Evolutionary conservation across 331 rosid species (phyloP).

Genomic region (Acacia pycnantha): DNA sequence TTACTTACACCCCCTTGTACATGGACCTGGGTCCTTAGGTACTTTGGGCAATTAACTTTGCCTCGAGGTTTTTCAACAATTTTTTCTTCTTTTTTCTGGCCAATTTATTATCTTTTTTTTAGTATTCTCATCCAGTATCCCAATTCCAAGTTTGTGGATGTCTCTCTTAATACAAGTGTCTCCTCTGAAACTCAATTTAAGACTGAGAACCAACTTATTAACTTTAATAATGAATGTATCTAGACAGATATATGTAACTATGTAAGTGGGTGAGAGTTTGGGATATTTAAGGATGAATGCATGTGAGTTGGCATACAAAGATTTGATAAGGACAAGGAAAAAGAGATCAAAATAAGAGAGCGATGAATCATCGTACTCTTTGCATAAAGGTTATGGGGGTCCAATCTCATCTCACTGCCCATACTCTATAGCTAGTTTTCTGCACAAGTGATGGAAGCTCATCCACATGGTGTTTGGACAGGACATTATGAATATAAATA

Average conservation of each 20-base stretch:
- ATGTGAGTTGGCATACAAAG: neutral
- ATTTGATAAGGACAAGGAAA: neutral
- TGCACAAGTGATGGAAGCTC: neutral
- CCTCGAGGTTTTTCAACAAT: too few relatives aligned
- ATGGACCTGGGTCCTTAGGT: too few relatives aligned
- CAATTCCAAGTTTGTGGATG: too few relatives aligned
- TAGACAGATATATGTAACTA: too few relatives aligned
- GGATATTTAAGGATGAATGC: neutral
- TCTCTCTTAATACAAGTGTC: accelerated
- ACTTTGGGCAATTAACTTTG: too few relatives aligned
- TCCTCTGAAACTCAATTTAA: too few relatives aligned
- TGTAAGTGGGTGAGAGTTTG: neutral
- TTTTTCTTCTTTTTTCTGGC: too few relatives aligned
- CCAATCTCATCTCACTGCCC: neutral
- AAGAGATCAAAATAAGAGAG: neutral
- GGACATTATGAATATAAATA: neutral
- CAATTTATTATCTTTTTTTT: too few relatives aligned
- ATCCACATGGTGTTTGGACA: neutral
- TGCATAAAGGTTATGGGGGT: neutral
- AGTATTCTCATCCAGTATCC: too few relatives aligned
- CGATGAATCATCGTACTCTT: neutral
- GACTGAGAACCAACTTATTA: too few relatives aligned
- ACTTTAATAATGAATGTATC: neutral
- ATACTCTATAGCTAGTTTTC: neutral
- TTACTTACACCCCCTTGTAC: too few relatives aligned